Evolutionary conservation across 2,329 filamentous ascomycete species (phyloP).

Genomic region (Talaromyces amestolkiae): DNA sequence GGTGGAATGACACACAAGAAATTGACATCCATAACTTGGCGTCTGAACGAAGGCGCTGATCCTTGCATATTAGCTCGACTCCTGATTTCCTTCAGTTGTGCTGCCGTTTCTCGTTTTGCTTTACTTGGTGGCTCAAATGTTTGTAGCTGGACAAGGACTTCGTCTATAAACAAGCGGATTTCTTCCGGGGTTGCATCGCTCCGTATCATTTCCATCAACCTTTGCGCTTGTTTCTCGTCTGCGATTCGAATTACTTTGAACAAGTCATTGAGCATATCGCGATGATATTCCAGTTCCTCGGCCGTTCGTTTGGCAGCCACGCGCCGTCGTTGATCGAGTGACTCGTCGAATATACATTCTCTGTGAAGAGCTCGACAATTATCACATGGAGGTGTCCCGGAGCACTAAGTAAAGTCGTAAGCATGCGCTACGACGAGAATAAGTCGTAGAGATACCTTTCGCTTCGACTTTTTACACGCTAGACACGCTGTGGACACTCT

Average conservation of each 20-base stretch:
- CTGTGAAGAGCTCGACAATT: constrained; percentile 38
- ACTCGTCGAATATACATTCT: constrained; percentile 58
- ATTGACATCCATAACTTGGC: constrained; percentile 44
- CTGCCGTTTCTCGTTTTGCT: constrained; percentile 23
- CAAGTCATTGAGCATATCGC: constrained; percentile 39
- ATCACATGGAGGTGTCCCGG: constrained; percentile 38
- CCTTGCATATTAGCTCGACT: constrained; percentile 32
- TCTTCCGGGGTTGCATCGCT: constrained; percentile 36
- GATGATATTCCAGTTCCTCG: constrained; percentile 41
- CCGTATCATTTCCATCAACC: constrained; percentile 37
- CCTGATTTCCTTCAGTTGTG: constrained; percentile 31
- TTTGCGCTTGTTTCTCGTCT: constrained; percentile 29
- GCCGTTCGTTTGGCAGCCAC: constrained; percentile 41
- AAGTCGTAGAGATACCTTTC: constrained; percentile 29
- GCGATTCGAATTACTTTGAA: constrained; percentile 35
- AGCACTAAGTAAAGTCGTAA: constrained; percentile 30
- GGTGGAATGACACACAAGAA: constrained; percentile 39
- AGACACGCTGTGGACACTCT: constrained; percentile 41
- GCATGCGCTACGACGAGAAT: background rate
- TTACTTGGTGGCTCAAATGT: constrained; percentile 14
- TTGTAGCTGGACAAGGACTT: constrained; percentile 28
- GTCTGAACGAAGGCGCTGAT: constrained; percentile 31
- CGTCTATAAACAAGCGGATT: constrained; percentile 34
- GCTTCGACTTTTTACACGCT: constrained; percentile 42
- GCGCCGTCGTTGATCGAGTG: constrained; percentile 52